phyloP scores from a whole-genome alignment of 176 grass and related monocot genomes.

The Lolium perenne region DNA sequence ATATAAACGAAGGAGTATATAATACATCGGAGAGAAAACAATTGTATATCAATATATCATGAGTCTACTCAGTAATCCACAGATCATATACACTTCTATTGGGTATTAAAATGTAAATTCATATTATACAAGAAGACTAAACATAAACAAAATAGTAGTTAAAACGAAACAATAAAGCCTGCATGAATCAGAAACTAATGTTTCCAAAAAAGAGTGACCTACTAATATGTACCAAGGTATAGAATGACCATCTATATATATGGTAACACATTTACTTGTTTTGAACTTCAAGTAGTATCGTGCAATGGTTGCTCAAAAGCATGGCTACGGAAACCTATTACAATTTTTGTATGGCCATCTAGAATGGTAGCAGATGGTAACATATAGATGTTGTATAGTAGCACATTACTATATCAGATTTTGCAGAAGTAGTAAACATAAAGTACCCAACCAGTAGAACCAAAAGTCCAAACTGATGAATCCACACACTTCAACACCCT shows the following conservation, averaged over 20 bases:
- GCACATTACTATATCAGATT: not conserved
- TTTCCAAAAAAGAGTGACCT: constrained; percentile 21
- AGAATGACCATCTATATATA: not conserved
- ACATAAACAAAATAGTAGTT: not conserved
- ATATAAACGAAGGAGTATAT: not conserved
- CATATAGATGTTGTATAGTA: not conserved
- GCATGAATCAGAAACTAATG: constrained; percentile 36
- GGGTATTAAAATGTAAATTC: constrained; percentile 6
- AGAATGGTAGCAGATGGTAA: not conserved
- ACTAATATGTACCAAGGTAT: not conserved
- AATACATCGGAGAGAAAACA: not conserved
- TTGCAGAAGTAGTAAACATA: not conserved
- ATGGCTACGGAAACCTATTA: not conserved
- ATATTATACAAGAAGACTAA: constrained; percentile 5
- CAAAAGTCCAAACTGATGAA: not conserved
- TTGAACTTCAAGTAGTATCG: not conserved
- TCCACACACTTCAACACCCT: not conserved
- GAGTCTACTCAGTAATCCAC: constrained; percentile 1
- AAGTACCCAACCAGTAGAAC: not conserved
- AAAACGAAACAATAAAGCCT: not conserved
- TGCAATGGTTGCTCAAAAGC: constrained; percentile 2
- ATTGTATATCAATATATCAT: not conserved
- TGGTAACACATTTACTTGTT: constrained; percentile 18
- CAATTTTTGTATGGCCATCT: not conserved
- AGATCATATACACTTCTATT: not conserved